phyloP scores from a whole-genome alignment of 139 green algal genomes.

The Chlorella sp. region DNA sequence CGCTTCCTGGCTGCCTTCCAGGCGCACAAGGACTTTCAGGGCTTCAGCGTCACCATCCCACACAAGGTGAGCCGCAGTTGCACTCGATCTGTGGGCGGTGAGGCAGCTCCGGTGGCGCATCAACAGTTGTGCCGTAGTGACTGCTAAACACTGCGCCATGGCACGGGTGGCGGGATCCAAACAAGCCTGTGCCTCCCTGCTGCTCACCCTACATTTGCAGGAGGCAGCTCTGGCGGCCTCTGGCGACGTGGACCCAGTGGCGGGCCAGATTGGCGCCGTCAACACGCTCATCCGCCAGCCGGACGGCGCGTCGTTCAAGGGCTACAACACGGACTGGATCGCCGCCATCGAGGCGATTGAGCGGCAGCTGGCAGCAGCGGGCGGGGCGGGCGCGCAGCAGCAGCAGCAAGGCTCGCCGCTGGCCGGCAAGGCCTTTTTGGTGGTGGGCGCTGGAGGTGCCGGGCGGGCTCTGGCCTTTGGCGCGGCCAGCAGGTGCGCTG shows the following conservation, averaged over 20 bases:
- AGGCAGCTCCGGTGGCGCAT: too few species aligned
- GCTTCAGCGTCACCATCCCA: slow-evolving; percentile 91
- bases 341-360: slow-evolving; percentile 90
- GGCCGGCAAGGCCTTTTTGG: slow-evolving; percentile 70
- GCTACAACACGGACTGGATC: slow-evolving; percentile 93
- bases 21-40: slow-evolving; percentile 53
- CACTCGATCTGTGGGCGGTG: too few species aligned
- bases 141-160: too few species aligned
- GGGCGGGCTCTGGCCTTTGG: slow-evolving; percentile 89
- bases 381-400: neutral
- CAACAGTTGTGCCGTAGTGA: too few species aligned
- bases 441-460: slow-evolving; percentile 92
- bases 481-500: slow-evolving; percentile 46
- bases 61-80: too few species aligned
- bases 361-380: slow-evolving; percentile 36
- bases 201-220: too few species aligned
- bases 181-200: too few species aligned
- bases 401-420: slow-evolving; percentile 38
- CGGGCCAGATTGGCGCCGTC: slow-evolving; percentile 79
- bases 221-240: slow-evolving; percentile 71
- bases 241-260: slow-evolving; percentile 65
- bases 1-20: slow-evolving; percentile 72
- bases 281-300: slow-evolving; percentile 90
- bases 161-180: too few species aligned
- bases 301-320: slow-evolving; percentile 63